Conservation (phyloP, 176 grass and related monocot species). For the Zea luxurians region DNA sequence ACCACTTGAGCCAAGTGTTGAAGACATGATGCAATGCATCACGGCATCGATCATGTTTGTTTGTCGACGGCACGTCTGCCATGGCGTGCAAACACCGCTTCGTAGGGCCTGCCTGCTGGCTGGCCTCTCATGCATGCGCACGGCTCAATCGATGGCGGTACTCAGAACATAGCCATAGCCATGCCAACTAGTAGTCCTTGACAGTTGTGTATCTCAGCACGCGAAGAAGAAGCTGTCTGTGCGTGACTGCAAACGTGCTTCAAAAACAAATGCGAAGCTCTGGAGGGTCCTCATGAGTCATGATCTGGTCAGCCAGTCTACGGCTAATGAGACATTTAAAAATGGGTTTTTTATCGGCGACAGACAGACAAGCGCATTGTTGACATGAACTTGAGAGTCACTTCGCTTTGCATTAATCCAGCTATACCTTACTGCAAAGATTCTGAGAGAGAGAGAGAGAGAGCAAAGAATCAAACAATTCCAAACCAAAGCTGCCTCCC, state of each 20-base stretch:
- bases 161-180: not conserved
- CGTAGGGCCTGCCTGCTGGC: not conserved
- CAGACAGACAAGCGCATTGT: not conserved
- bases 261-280: not conserved
- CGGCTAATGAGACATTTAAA: conserved; percentile 5
- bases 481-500: conserved; percentile 37
- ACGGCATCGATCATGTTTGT: conserved; percentile 15
- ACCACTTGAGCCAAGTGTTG: not conserved
- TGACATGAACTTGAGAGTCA: conserved; percentile 31
- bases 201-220: not conserved
- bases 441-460: not conserved
- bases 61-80: conserved; percentile 35
- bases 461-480: conserved; percentile 46
- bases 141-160: conserved; percentile 8
- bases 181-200: conserved; percentile 14
- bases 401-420: conserved; percentile 23
- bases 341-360: too few species aligned
- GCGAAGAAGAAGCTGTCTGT: not conserved
- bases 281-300: not conserved
- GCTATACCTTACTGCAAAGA: conserved; percentile 28
- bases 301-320: not conserved
- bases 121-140: conserved; percentile 1
- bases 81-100: conserved; percentile 5
- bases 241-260: not conserved
- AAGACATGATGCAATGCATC: conserved; percentile 12